phyloP scores from a whole-genome alignment of 768 basidiomycete genomes.

The Rhodosporidiobolus odoratus region DNA sequence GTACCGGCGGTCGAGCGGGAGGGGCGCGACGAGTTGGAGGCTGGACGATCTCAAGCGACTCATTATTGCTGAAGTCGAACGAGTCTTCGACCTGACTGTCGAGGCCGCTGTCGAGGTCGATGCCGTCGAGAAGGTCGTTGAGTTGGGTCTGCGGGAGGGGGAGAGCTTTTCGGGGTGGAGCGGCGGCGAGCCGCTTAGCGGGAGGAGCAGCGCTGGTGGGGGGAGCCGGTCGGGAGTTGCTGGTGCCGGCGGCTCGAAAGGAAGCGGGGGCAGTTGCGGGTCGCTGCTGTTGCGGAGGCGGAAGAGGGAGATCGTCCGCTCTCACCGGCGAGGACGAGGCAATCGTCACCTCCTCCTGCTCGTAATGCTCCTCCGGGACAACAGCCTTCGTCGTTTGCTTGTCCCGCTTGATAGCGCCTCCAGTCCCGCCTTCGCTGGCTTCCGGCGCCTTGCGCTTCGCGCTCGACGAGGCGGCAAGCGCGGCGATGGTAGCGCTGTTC shows the following conservation, averaged over 20 bases:
- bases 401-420: neutral
- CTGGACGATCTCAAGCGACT: slow-evolving; percentile 2
- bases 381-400: neutral
- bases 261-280: neutral
- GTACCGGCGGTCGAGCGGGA: neutral
- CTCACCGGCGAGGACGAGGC: neutral
- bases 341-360: neutral
- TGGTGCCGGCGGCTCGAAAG: slow-evolving; percentile 4
- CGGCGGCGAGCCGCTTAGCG: neutral
- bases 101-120: slow-evolving; percentile 10
- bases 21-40: neutral
- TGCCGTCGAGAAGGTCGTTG: slow-evolving; percentile 2
- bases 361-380: neutral
- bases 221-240: neutral
- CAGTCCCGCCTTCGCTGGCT: neutral
- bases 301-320: neutral
- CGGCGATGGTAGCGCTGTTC: neutral
- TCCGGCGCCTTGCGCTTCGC: too few species aligned
- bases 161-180: neutral
- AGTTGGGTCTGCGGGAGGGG: neutral
- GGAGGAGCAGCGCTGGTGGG: neutral
- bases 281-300: neutral
- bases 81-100: neutral
- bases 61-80: neutral
- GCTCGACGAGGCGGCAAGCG: too few species aligned